Base-by-base conservation (phyloP, 352 stramenopile genomes). In the Phytophthora fragariaefolia region DNA sequence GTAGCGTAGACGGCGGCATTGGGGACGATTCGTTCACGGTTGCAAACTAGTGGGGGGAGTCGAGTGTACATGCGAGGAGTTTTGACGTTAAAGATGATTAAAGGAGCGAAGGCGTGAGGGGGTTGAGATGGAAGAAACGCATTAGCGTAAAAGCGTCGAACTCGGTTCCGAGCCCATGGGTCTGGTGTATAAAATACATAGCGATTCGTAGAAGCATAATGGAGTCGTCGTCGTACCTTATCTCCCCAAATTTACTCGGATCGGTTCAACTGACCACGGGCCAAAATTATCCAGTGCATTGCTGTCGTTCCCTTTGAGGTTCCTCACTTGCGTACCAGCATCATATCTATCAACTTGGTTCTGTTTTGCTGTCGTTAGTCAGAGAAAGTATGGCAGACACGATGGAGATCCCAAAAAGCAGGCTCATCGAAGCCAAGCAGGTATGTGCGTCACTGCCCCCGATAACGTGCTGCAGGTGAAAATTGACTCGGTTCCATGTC, bases 371-470 rank as follows among this genome's bases (percentile, higher is more conserved):
- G 8, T 51, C 12, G 15, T 4, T 63, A 22, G 30, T 22, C n/a
- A 27, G 24, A 58, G 22, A 48, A 61, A n/a, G n/a, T 17, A 75
- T 75, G 67, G 48, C 58, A 6, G 63, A 68, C 23, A 62, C 22
- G 38, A 85, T 80, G 76, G 78, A 90, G 51, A 72, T 52, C 24
- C 68, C 70, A 4, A 95, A 90, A 73, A 92, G 80, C 63, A 68
- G 80, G 64, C 71, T 95, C 12, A 79, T 92, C 24, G 86, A 94
- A 69, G 86, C 84, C 46, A 95, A 95, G 62, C 83, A 93, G 72
- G 86, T 92, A 26, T 20, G 51, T 23, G 26, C 40, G n/a, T 10
- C 36, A 22, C 12, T 43, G 36, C 10, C 17, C 17, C 22, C 10
- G 18, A 24, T 24, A 12, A 13, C 40, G 15, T 17, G 8, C 13